phyloP scores from a whole-genome alignment of 345 rosid species.

The Trapa incisa region DNA sequence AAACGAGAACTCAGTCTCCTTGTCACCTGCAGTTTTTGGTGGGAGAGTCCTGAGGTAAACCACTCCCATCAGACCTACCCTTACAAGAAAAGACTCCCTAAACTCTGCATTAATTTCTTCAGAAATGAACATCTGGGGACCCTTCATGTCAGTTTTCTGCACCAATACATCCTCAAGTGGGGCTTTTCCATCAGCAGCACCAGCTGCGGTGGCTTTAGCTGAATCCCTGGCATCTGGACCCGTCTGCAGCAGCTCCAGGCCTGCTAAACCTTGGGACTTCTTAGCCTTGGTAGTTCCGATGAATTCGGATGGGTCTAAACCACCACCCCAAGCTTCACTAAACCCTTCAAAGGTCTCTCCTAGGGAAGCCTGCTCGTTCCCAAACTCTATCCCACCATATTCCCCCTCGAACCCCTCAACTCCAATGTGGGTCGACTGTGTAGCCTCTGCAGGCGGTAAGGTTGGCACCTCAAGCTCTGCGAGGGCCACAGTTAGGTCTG shows the following conservation, averaged over 20 bases:
- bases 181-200: constrained; percentile 27
- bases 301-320: constrained; percentile 89
- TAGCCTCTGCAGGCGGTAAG: constrained; percentile 95
- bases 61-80: constrained; percentile 88
- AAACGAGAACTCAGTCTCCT: constrained; percentile 88
- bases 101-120: constrained; percentile 91
- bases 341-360: constrained; percentile 89
- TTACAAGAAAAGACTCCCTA: constrained; percentile 83
- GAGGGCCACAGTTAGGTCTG: constrained; percentile 67
- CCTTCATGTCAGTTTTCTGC: constrained; percentile 77
- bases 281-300: constrained; percentile 61
- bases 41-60: constrained; percentile 80
- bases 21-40: constrained; percentile 52
- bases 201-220: constrained; percentile 21
- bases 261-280: constrained; percentile 81
- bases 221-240: constrained; percentile 27
- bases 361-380: constrained; percentile 72
- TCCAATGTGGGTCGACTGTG: constrained; percentile 73
- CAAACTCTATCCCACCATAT: constrained; percentile 92
- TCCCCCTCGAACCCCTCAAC: constrained; percentile 98
- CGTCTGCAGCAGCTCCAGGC: constrained; percentile 87
- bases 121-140: constrained; percentile 81
- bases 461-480: constrained; percentile 89
- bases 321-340: constrained; percentile 96
- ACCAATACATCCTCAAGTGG: constrained; percentile 63